phyloP scores from a whole-genome alignment of 31 red algal species.

The Odonthalia washingtoniensis region DNA sequence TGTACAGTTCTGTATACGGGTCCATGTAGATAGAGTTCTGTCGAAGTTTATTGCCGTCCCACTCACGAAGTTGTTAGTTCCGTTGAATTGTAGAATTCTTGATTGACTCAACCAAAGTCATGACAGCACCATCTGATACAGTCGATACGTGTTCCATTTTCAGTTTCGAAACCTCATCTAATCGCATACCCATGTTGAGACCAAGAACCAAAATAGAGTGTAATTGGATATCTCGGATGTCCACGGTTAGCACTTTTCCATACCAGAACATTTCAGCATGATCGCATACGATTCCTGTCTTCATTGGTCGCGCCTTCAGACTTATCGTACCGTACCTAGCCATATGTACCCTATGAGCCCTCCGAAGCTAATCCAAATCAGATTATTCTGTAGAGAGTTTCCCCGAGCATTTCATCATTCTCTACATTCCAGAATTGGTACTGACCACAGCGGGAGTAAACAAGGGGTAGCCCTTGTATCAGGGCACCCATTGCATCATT shows the following conservation, averaged over 20 bases:
- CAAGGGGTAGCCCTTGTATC: slow-evolving; percentile 13
- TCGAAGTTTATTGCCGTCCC: slow-evolving; percentile 12
- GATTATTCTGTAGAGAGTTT: slow-evolving; percentile 45
- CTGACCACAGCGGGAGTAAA: slow-evolving; percentile 44
- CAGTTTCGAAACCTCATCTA: slow-evolving; percentile 29
- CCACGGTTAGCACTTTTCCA: neutral
- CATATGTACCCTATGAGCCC: slow-evolving; percentile 23
- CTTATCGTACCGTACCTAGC: neutral
- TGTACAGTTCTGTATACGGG: neutral
- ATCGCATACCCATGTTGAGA: slow-evolving; percentile 16
- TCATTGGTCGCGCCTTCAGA: neutral
- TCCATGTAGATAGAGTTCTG: slow-evolving; percentile 23
- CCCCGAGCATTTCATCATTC: slow-evolving; percentile 1
- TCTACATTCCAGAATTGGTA: neutral
- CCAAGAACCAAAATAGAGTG: slow-evolving; percentile 32
- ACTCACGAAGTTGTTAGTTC: slow-evolving; percentile 17
- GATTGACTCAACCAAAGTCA: neutral
- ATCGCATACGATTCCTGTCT: slow-evolving; percentile 8
- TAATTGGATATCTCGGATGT: neutral
- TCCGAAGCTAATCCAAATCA: slow-evolving; percentile 30
- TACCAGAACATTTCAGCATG: neutral
- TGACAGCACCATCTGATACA: neutral
- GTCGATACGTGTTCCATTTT: slow-evolving; percentile 10
- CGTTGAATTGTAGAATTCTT: slow-evolving; percentile 7
- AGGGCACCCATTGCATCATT: slow-evolving; percentile 43